Conservation (phyloP, 352 stramenopile species). For the Discostella stelligera region DNA sequence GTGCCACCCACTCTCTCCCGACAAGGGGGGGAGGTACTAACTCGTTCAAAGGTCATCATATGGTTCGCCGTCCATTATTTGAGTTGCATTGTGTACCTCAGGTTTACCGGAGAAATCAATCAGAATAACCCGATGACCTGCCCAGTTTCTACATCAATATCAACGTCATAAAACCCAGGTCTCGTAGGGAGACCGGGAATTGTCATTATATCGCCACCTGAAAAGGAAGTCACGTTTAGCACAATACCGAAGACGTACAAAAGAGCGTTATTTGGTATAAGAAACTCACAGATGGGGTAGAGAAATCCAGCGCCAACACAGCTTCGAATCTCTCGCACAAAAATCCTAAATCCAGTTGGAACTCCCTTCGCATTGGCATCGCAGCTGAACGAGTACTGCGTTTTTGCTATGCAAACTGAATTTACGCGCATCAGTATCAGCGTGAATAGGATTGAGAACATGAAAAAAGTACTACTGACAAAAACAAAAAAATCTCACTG, state of each 20-base stretch:
- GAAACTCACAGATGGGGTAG: constrained; percentile 71
- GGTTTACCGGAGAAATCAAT: neutral
- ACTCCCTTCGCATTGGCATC: constrained; percentile 92
- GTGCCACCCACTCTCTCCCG: constrained; percentile 23
- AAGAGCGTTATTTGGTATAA: neutral
- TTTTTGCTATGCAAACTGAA: constrained; percentile 97
- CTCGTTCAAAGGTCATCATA: neutral
- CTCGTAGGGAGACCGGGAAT: constrained; percentile 97
- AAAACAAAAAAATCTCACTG: constrained; percentile 70
- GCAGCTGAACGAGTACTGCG: constrained; percentile 96
- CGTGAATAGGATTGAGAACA: constrained; percentile 67
- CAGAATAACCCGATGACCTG: constrained; percentile 96
- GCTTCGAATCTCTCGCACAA: constrained; percentile 92
- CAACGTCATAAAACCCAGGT: constrained; percentile 98
- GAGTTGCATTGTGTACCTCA: neutral
- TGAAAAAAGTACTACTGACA: constrained; percentile 18
- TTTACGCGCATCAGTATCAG: neutral
- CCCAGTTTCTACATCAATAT: constrained; percentile 92
- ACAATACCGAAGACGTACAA: neutral
- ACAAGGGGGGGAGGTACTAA: neutral
- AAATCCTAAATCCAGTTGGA: constrained; percentile 91
- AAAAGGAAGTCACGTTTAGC: neutral
- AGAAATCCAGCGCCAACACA: constrained; percentile 96
- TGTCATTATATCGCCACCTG: constrained; percentile 95
- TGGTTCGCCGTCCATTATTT: neutral